Conservation (phyloP, 2,329 filamentous ascomycete genomes). For the Chaetoscypha palmicola region DNA sequence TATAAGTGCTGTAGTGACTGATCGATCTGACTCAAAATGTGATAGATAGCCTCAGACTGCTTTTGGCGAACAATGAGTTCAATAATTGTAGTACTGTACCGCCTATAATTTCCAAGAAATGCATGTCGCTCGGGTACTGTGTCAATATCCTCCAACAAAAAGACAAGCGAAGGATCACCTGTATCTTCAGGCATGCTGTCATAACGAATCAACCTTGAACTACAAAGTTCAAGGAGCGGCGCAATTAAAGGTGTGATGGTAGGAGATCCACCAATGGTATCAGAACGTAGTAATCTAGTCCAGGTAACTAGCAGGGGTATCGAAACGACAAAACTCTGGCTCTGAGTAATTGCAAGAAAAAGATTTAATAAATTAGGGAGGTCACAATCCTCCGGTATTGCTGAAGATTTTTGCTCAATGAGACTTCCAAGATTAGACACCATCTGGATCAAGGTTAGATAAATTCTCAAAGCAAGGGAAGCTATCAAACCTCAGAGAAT, state of each 20-base stretch:
- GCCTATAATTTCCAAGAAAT: slow-evolving; percentile 89
- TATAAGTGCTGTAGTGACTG: slow-evolving; percentile 69
- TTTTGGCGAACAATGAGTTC: slow-evolving; percentile 78
- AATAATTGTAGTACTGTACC: slow-evolving; percentile 82
- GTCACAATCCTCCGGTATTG: slow-evolving; percentile 59
- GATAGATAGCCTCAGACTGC: slow-evolving; percentile 75
- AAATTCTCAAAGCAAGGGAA: background rate
- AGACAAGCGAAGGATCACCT: slow-evolving; percentile 70
- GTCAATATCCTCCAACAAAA: slow-evolving; percentile 89
- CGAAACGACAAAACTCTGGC: slow-evolving; percentile 83
- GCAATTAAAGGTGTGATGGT: slow-evolving; percentile 58
- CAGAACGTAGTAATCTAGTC: slow-evolving; percentile 72
- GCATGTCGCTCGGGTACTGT: slow-evolving; percentile 89
- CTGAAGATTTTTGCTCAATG: slow-evolving; percentile 67
- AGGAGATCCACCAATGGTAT: slow-evolving; percentile 59
- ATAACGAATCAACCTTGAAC: slow-evolving; percentile 76
- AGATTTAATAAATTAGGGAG: slow-evolving; percentile 72
- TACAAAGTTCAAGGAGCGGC: slow-evolving; percentile 74
- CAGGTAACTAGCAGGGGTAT: slow-evolving; percentile 88
- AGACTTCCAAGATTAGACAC: slow-evolving; percentile 80
- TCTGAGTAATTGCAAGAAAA: slow-evolving; percentile 70
- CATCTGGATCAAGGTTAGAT: slow-evolving; percentile 46
- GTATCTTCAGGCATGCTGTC: slow-evolving; percentile 79
- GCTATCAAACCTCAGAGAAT: slow-evolving; percentile 67
- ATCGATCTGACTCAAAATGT: slow-evolving; percentile 78